phyloP scores from a whole-genome alignment of 2,329 filamentous ascomycete species.

The Gnomoniopsis sp. region DNA sequence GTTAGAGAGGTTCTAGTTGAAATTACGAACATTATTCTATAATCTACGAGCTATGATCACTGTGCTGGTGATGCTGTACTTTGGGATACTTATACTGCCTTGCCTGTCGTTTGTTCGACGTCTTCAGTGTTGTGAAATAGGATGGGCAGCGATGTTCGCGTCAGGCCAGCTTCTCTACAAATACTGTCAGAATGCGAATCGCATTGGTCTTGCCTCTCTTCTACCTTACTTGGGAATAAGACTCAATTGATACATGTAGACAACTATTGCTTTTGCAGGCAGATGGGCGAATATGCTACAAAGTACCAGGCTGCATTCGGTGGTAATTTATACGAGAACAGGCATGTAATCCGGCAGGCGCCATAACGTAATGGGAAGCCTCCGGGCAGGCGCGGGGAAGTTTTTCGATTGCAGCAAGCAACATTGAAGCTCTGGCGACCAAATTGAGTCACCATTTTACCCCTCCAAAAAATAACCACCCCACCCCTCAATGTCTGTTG shows the following conservation, averaged over 20 bases:
- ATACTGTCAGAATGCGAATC: no score
- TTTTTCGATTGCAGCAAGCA: neutral
- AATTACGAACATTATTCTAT: conserved; percentile 3
- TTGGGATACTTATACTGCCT: neutral
- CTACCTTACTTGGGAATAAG: no score
- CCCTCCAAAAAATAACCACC: neutral
- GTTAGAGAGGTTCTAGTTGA: conserved; percentile 2
- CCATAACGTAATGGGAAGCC: neutral
- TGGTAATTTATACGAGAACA: no score
- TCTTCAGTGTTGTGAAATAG: no score
- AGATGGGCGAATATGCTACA: no score
- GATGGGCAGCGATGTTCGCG: no score
- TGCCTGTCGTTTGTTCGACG: neutral
- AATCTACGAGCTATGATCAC: neutral
- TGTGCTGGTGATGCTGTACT: neutral
- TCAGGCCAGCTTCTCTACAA: no score
- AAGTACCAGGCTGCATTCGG: no score
- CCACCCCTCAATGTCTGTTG: neutral
- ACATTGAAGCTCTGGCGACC: neutral
- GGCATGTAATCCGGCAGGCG: no score
- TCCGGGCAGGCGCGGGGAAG: neutral
- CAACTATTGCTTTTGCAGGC: no score
- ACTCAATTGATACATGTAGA: no score
- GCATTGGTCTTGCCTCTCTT: no score
- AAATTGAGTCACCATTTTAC: conserved; percentile 8